Evolutionary conservation across 306 rosid species (phyloP), one percentile per base, ranked within the genome.

Genomic region (Rosa persica): DNA sequence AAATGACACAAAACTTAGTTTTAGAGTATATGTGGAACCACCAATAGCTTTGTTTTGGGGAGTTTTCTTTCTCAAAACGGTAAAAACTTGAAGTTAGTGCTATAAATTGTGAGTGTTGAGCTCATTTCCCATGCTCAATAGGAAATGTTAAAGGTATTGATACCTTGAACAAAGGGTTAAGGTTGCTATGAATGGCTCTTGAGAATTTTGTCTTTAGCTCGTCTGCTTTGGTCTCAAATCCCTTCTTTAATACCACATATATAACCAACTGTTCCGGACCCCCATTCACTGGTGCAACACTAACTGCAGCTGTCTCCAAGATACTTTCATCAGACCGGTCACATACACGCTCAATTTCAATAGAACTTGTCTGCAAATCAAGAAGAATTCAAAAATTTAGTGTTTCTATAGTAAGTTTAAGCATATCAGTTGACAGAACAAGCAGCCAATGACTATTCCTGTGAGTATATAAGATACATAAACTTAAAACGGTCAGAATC

Each of bases 131-230:
- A 6, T 64, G 79, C 49, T 67, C 27, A 48, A 76, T 11, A 68
- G n/a, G 13, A 11, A 23, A 0, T 22, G 19, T 5, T 57, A 44
- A 62, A 62, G 30, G 27, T 76, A 72, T 19, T 52, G 4, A 42
- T 57, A 92, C 93, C 98, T 93, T 90, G 84, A 87, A 93, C 71
- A 93, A 83, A 43, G 97, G 98, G 72, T 93, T 91, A 17, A 91
- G 96, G 84, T 88, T 90, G 80, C 80, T 87, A 49, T 90, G 97
- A 73, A 91, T 90, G 46, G 91, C 90, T 83, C 83, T 90, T 51
- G 96, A 89, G 75, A 93, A 84, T 73, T 82, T 86, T 12, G 8
- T 58, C 82, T 80, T 90, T 8, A 93, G 81, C 67, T 79, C 72
- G 46, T 88, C 90, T 49, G 89, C 75, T 82, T 89, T 77, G 40